These are phyloP conservation scores for Decorospora gaudefroyi DNA, from an alignment of 2,329 filamentous ascomycete species.

Conservation along the genomic window DNA sequence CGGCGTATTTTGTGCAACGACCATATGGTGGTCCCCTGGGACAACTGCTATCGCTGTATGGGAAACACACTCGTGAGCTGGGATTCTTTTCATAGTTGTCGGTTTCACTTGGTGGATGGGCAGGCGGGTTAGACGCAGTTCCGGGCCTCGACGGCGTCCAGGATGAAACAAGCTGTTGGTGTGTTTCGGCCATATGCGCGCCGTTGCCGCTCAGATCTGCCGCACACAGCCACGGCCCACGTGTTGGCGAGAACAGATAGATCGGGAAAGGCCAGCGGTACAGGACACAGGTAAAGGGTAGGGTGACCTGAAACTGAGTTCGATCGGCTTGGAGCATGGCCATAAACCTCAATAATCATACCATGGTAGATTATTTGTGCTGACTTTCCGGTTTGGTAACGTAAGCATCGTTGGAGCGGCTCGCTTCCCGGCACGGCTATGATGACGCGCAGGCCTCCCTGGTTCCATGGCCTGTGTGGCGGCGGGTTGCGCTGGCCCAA, in stretches of 20 bases:
- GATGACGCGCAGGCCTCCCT: constrained; percentile 44
- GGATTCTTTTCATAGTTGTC: neutral
- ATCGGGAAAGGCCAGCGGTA: neutral
- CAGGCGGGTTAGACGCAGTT: constrained; percentile 11
- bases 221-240: neutral
- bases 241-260: neutral
- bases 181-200: constrained; percentile 25
- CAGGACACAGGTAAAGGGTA: neutral
- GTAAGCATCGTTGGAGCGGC: constrained; percentile 19
- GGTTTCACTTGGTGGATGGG: constrained; percentile 2
- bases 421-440: constrained; percentile 37
- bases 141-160: constrained; percentile 8
- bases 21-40: neutral
- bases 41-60: neutral
- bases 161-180: constrained; percentile 15
- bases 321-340: too few species aligned
- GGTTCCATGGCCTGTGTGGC: constrained; percentile 31
- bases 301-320: too few species aligned
- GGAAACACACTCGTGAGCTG: neutral
- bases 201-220: constrained; percentile 12
- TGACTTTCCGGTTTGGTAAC: constrained; percentile 15
- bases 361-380: too few species aligned
- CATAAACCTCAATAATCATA: too few species aligned
- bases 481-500: constrained; percentile 24
- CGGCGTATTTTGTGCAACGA: neutral